Percentiles rank a stretch among this genome's conserved stretches.
phyloP scores from a whole-genome alignment of 805 yeast species.

The Metschnikowia gruessii region DNA sequence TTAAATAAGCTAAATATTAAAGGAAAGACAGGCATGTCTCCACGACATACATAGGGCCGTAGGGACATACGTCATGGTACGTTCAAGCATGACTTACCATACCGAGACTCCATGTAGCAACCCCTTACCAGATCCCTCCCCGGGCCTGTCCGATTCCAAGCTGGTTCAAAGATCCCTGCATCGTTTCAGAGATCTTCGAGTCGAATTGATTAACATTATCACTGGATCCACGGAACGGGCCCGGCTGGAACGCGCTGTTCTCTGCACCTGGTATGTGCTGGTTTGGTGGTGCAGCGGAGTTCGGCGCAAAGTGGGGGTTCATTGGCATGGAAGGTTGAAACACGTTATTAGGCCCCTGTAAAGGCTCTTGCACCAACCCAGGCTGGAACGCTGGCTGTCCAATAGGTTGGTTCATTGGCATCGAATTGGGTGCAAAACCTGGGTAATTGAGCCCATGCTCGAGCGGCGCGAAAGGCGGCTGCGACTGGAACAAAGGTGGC shows the following conservation, averaged over 20 bases:
- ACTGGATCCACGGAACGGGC: constrained; percentile 4
- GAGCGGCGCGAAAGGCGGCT: constrained; percentile 5
- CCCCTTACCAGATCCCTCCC: constrained; percentile 12
- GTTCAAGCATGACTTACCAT: background rate
- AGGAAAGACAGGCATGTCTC: too few relatives aligned
- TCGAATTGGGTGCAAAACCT: constrained; percentile 4
- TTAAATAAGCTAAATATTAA: too few relatives aligned
- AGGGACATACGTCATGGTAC: too few relatives aligned
- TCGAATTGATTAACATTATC: constrained; percentile 7
- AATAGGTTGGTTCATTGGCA: constrained; percentile 4
- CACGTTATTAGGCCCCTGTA: constrained; percentile 1
- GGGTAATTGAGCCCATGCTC: constrained; percentile 2
- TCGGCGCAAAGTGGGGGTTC: constrained; percentile 2
- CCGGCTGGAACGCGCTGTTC: constrained; percentile 4
- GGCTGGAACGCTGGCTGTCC: constrained; percentile 7
- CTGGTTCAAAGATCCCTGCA: constrained; percentile 13
- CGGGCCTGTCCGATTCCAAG: constrained; percentile 12
- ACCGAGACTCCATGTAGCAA: background rate
- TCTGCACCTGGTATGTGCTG: constrained; percentile 1
- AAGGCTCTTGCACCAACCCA: constrained; percentile 3
- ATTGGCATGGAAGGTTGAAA: constrained; percentile 3
- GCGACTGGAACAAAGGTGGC: constrained; percentile 7
- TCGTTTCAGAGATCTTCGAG: constrained; percentile 9
- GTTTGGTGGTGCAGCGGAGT: background rate
- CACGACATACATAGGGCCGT: too few relatives aligned